A percentile compares a stretch with the other conserved stretches of the same genome.
These are phyloP conservation scores for Trypanosoma congolense DNA, from an alignment of 208 protist genomes.

Conservation along the genomic window DNA sequence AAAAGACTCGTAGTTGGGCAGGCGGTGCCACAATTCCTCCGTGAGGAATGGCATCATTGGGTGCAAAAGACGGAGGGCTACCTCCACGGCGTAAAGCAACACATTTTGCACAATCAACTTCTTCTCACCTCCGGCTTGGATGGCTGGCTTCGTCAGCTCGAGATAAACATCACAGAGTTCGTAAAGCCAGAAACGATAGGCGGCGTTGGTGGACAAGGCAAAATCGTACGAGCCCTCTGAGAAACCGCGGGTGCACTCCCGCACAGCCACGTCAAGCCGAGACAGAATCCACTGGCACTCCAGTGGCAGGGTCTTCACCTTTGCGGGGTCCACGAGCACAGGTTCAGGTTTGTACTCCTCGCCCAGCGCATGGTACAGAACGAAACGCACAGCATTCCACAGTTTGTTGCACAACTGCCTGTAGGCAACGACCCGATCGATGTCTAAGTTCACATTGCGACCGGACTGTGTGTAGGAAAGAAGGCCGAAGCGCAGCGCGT, in stretches of 20 bases:
- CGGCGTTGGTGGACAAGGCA: slow-evolving; percentile 76
- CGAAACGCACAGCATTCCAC: slow-evolving; percentile 97
- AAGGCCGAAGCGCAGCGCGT: slow-evolving; percentile 99
- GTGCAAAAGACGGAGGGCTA: slow-evolving; percentile 94
- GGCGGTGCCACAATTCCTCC: slow-evolving; percentile 98
- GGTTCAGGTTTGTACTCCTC: slow-evolving; percentile 65
- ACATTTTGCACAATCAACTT: slow-evolving; percentile 88
- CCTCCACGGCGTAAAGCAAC: slow-evolving; percentile 90
- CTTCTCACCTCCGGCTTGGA: slow-evolving; percentile 66
- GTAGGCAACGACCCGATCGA: slow-evolving; percentile 95
- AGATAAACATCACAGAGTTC: slow-evolving; percentile 98
- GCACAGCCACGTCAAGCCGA: slow-evolving; percentile 80
- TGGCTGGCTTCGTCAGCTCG: slow-evolving; percentile 91
- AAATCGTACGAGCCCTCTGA: slow-evolving; percentile 91
- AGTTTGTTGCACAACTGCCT: slow-evolving; percentile 99
- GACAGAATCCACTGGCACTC: slow-evolving; percentile 96
- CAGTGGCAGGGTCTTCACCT: slow-evolving; percentile 59
- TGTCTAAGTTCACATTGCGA: slow-evolving; percentile 97
- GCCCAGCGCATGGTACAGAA: slow-evolving; percentile 88
- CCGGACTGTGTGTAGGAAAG: slow-evolving; percentile 94
- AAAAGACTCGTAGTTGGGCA: slow-evolving; percentile 85
- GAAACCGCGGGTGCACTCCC: slow-evolving; percentile 61
- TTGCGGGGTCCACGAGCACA: slow-evolving; percentile 31
- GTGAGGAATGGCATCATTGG: slow-evolving; percentile 99
- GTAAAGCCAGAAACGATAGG: slow-evolving; percentile 97